Evolutionary conservation across 176 grass and related monocot genomes (phyloP).

Genomic region (Otatea glauca): DNA sequence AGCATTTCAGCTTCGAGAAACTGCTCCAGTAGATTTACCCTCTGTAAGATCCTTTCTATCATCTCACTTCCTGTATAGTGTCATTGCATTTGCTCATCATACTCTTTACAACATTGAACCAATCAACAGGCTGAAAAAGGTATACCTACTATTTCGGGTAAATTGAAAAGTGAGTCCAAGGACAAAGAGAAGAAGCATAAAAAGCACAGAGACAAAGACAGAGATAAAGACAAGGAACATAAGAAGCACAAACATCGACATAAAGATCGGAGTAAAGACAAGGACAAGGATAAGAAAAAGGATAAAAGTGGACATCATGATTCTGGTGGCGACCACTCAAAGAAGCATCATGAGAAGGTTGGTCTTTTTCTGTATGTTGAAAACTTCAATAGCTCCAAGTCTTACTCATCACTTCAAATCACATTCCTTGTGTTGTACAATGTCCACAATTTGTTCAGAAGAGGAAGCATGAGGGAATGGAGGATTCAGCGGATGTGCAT

Average conservation of each 20-base stretch:
- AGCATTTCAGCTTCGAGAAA: conserved; percentile 91
- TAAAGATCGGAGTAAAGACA: conserved; percentile 89
- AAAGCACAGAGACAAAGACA: conserved; percentile 88
- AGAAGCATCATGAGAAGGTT: conserved; percentile 94
- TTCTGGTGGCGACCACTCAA: conserved; percentile 69
- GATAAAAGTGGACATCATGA: conserved; percentile 93
- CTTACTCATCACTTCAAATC: not conserved
- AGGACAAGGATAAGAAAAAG: conserved; percentile 91
- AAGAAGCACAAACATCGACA: conserved; percentile 97
- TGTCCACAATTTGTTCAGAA: conserved; percentile 47
- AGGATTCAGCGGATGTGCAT: conserved; percentile 60
- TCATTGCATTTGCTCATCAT: conserved; percentile 19
- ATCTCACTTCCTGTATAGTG: not conserved
- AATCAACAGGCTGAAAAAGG: conserved; percentile 77
- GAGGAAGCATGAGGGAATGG: conserved; percentile 62
- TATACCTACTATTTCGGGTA: conserved; percentile 74
- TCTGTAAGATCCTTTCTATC: conserved; percentile 69
- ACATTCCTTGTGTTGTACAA: conserved; percentile 26
- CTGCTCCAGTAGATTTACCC: conserved; percentile 76
- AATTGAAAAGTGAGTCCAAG: conserved; percentile 76
- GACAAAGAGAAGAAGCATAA: conserved; percentile 98
- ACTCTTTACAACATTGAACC: conserved; percentile 20
- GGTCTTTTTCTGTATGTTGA: conserved; percentile 23
- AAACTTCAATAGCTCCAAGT: not conserved
- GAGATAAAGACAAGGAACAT: conserved; percentile 93